Evolutionary conservation across 176 grass and related monocot genomes (phyloP), one percentile per base, ranked within the genome.

Genomic region (Tillandsia fasciculata): DNA sequence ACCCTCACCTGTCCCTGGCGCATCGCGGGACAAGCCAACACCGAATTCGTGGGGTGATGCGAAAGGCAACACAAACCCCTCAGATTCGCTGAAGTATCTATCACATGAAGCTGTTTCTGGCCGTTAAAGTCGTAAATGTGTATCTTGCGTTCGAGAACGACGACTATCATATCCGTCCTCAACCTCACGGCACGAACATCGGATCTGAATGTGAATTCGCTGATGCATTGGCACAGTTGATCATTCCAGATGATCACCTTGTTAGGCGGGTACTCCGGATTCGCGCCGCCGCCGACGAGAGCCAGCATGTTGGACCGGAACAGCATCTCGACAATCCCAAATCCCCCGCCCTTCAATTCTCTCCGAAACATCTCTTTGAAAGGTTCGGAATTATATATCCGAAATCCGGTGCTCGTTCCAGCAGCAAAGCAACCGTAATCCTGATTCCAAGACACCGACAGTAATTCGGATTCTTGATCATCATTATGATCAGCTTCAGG

Each of bases 1-100:
- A 96, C 76, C 48, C 84, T 76, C 23, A 87, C 84, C 82, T 85
- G 73, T 2, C 91, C 87, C 3, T 11, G 49, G 48, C 2, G 17
- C 49, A 48, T 63, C 2, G 81, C 82, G 59, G 74, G 79, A 70
- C 77, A 74, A 24, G 65, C 51, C 42, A 80, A 50, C 26, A 90
- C 83, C 14, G 9, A 50, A 10, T 57, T 86, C 23, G 76, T 71
- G 49, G 51, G 68, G 47, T 57, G 52, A 64, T 72, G 76, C n/a
- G 78, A 90, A 64, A 75, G 67, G 70, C 83, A 73, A 13, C 69
- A 82, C 7, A 90, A 64, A 24, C 79, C 80, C 64, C 69, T 77
- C 10, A 33, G 73, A 73, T 78, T 80, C 47, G 63, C 53, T 10
- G 64, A n/a, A n/a, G 74, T 83, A 61, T 67, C 51, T 47, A 68